Conservation (phyloP, 495 filamentous ascomycete genomes). For the Neurospora discreta region DNA sequence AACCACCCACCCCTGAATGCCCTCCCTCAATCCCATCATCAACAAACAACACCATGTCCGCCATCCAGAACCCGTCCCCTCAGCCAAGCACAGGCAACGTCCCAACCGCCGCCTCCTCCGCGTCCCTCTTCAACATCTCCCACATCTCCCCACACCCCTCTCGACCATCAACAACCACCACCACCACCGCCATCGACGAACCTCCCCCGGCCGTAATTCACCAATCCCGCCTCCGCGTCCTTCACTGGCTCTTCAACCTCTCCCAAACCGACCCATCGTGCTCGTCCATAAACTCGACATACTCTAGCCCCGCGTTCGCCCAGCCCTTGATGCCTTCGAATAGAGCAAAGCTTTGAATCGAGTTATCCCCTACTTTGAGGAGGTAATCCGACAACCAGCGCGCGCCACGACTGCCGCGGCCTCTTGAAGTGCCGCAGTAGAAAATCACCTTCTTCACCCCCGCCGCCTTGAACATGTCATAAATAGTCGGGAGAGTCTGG, state of each 20-base stretch:
- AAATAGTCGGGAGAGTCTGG: conserved; percentile 45
- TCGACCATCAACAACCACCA: background rate
- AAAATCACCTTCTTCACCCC: conserved; percentile 46
- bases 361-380: conserved; percentile 26
- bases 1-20: background rate
- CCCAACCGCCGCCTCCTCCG: background rate
- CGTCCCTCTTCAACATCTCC: background rate
- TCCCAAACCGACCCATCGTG: conserved; percentile 44
- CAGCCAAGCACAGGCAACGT: background rate
- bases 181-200: background rate
- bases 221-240: background rate
- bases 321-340: conserved; percentile 55
- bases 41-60: background rate
- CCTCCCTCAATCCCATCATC: background rate
- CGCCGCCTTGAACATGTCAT: conserved; percentile 40
- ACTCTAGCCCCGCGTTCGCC: conserved; percentile 45
- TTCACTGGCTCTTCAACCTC: background rate
- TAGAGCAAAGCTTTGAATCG: conserved; percentile 45
- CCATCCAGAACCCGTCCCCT: background rate
- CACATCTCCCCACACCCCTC: background rate
- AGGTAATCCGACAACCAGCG: conserved; percentile 59
- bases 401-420: conserved; percentile 50
- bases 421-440: conserved; percentile 61
- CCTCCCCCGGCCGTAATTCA: background rate
- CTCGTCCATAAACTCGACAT: conserved; percentile 44